phyloP scores from a whole-genome alignment of 2,329 filamentous ascomycete genomes.

The Esteya vermicola region DNA sequence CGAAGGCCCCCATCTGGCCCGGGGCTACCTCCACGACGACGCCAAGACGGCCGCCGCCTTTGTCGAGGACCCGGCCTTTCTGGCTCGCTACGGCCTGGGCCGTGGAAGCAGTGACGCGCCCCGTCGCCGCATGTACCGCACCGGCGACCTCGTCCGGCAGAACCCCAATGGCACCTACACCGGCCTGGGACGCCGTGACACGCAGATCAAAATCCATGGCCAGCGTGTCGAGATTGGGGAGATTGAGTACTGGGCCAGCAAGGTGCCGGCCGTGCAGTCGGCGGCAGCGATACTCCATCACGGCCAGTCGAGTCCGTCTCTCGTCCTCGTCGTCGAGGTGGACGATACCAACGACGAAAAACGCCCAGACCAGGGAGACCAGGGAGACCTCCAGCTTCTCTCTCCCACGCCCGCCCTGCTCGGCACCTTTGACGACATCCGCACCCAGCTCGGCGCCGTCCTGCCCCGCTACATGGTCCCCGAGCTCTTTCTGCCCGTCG shows the following conservation, averaged over 20 bases:
- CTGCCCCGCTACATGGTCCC: constrained; percentile 30
- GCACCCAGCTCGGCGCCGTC: constrained; percentile 21
- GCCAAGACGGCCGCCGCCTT: constrained; percentile 9
- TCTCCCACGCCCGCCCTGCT: constrained; percentile 26
- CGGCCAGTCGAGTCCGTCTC: no score
- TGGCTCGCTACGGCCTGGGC: background rate
- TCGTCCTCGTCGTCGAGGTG: constrained; percentile 28
- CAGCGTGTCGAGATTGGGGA: constrained; percentile 25
- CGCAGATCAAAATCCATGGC: constrained; percentile 25
- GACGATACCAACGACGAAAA: constrained; percentile 28
- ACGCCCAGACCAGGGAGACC: background rate
- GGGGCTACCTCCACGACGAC: constrained; percentile 20
- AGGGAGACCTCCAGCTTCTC: background rate
- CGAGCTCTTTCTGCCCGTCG: constrained; percentile 31
- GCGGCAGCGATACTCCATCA: background rate
- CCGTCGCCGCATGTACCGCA: constrained; percentile 12
- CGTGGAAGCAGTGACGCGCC: no score
- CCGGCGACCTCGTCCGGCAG: constrained; percentile 34
- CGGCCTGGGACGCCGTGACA: constrained; percentile 28
- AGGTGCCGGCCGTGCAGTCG: background rate
- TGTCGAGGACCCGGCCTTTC: background rate
- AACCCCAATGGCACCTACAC: constrained; percentile 32
- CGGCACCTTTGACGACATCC: constrained; percentile 27
- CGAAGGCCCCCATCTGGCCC: constrained; percentile 36
- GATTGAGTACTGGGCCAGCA: constrained; percentile 26